Evolutionary conservation across 768 basidiomycete genomes (phyloP).

Genomic region (Pholiota molesta): DNA sequence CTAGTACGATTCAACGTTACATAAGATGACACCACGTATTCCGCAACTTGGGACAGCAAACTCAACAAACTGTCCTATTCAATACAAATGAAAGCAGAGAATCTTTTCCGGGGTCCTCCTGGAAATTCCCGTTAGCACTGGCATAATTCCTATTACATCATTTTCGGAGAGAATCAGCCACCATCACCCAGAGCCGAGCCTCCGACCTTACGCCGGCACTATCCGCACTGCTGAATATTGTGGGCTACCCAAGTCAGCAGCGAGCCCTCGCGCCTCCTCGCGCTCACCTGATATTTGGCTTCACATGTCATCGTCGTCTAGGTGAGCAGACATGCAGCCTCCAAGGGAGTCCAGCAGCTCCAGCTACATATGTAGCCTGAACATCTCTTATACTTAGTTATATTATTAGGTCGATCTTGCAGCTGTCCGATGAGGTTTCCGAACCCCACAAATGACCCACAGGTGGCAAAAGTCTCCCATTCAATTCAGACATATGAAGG

Average conservation of each 20-base stretch:
- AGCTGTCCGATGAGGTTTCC: neutral
- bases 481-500: no score
- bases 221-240: neutral
- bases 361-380: neutral
- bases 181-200: neutral
- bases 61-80: neutral
- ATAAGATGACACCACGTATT: neutral
- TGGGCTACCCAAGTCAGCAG: neutral
- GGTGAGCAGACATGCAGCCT: neutral
- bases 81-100: neutral
- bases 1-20: no score
- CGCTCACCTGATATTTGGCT: neutral
- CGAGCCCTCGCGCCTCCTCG: no score
- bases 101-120: neutral
- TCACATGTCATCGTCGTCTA: neutral
- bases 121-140: neutral
- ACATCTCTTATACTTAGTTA: neutral
- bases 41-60: neutral
- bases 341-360: no score
- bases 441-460: no score
- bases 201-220: constrained; percentile 7
- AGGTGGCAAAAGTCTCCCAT: no score
- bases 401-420: neutral
- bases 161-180: constrained; percentile 1
- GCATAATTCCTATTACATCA: neutral